A percentile compares a stretch with the other conserved stretches of the same genome.
Conservation (phyloP, 306 rosid genomes). For the Prunus mira region DNA sequence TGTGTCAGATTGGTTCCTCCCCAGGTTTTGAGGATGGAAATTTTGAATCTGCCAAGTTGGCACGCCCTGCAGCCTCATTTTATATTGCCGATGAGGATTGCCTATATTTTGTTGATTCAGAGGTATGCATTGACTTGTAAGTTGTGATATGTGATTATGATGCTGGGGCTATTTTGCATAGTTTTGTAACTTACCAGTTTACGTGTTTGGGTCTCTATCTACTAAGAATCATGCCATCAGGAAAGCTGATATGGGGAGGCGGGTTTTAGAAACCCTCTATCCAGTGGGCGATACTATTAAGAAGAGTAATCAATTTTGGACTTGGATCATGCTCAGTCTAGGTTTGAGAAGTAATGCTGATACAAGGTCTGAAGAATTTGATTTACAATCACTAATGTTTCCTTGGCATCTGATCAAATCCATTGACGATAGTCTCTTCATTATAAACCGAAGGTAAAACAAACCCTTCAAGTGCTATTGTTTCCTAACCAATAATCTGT, state of each 20-base stretch:
- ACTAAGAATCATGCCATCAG: slow-evolving; percentile 87
- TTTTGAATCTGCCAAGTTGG: slow-evolving; percentile 76
- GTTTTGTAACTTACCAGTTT: slow-evolving; percentile 26
- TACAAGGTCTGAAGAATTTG: slow-evolving; percentile 46
- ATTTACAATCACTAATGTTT: slow-evolving; percentile 48
- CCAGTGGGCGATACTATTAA: slow-evolving; percentile 44
- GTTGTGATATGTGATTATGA: neutral
- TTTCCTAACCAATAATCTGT: neutral
- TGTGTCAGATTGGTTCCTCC: slow-evolving; percentile 74
- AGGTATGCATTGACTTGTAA: slow-evolving; percentile 50
- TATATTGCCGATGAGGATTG: slow-evolving; percentile 64
- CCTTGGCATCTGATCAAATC: slow-evolving; percentile 92
- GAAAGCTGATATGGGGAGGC: slow-evolving; percentile 73
- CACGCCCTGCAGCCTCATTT: slow-evolving; percentile 81
- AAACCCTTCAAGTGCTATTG: neutral
- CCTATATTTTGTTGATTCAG: slow-evolving; percentile 88
- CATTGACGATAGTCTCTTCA: slow-evolving; percentile 48
- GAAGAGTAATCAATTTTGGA: slow-evolving; percentile 50
- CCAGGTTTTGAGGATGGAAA: slow-evolving; percentile 97
- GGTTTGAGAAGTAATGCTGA: slow-evolving; percentile 50
- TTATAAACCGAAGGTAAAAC: slow-evolving; percentile 63
- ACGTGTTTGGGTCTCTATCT: slow-evolving; percentile 28
- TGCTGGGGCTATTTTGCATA: neutral
- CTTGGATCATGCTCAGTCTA: slow-evolving; percentile 58
- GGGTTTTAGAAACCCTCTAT: slow-evolving; percentile 64